Evolutionary conservation across 2,329 filamentous ascomycete species (phyloP).

Genomic region (Teratosphaeria pseudoeucalypti): DNA sequence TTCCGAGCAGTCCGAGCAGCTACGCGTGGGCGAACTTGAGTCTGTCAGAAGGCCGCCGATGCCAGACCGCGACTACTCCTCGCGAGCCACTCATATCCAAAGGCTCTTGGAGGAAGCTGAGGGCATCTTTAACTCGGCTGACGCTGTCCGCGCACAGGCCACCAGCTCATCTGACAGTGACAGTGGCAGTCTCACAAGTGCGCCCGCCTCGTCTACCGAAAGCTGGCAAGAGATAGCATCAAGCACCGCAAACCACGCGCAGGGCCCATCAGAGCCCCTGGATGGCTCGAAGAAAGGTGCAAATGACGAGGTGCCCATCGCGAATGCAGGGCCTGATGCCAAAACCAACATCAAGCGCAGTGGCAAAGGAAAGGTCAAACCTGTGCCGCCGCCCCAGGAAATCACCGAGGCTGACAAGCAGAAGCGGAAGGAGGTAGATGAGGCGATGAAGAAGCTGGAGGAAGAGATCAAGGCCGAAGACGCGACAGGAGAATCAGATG

Average conservation of each 20-base stretch:
- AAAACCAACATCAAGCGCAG: constrained; percentile 24
- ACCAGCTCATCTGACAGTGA: not conserved
- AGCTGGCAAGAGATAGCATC: not conserved
- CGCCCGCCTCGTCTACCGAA: not conserved
- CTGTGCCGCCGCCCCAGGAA: constrained; percentile 18
- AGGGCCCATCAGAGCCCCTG: not conserved
- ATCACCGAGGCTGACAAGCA: constrained; percentile 3
- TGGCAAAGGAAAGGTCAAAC: constrained; percentile 14
- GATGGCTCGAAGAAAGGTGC: not conserved
- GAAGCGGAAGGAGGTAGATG: constrained; percentile 6
- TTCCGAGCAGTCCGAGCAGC: not conserved
- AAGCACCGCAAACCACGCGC: not conserved
- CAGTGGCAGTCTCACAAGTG: not conserved
- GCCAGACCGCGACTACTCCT: constrained; percentile 36
- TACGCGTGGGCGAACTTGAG: not conserved
- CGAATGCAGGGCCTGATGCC: constrained; percentile 26
- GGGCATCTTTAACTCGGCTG: constrained; percentile 1
- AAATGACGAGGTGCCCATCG: constrained; percentile 22
- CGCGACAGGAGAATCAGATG: not conserved
- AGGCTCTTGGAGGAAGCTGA: constrained; percentile 36
- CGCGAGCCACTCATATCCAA: constrained; percentile 38
- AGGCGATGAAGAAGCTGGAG: constrained; percentile 6
- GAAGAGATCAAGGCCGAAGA: constrained; percentile 9
- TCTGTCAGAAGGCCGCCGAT: constrained; percentile 30
- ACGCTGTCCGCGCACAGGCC: not conserved